Evolutionary conservation across 2,329 filamentous ascomycete genomes (phyloP).

Genomic region (Exutisphaerella laricina): DNA sequence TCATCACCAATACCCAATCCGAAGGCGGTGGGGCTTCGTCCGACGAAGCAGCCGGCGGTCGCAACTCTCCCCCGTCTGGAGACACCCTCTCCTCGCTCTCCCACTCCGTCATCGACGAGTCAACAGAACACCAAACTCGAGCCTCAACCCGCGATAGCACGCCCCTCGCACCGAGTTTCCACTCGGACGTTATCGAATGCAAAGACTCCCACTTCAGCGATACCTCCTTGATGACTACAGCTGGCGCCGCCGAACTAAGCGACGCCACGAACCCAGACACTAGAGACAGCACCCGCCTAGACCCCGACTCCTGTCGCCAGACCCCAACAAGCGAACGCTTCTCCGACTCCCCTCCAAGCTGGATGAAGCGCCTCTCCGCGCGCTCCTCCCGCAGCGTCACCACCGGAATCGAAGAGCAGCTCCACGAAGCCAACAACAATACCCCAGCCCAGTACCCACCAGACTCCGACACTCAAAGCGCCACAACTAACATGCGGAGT

Average conservation of each 20-base stretch:
- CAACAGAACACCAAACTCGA: too few relatives aligned
- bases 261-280: not conserved
- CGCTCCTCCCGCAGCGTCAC: not conserved
- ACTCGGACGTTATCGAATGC: not conserved
- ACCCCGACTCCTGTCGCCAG: not conserved
- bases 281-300: not conserved
- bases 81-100: conserved; percentile 6
- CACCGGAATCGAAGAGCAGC: not conserved
- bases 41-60: not conserved
- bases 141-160: not conserved
- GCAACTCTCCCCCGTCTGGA: conserved; percentile 1
- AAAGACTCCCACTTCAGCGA: not conserved
- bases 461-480: not conserved
- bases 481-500: not conserved
- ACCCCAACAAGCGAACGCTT: not conserved
- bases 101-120: not conserved
- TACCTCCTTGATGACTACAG: not conserved
- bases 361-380: conserved; percentile 1
- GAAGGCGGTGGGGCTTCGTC: not conserved
- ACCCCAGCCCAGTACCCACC: not conserved
- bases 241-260: not conserved
- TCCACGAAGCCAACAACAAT: not conserved
- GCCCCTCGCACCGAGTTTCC: not conserved
- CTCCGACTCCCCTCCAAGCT: conserved; percentile 2
- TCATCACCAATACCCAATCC: not conserved